Base-by-base conservation (phyloP, 371 early-diverging fungal species). In the Actinomortierella ambigua region DNA sequence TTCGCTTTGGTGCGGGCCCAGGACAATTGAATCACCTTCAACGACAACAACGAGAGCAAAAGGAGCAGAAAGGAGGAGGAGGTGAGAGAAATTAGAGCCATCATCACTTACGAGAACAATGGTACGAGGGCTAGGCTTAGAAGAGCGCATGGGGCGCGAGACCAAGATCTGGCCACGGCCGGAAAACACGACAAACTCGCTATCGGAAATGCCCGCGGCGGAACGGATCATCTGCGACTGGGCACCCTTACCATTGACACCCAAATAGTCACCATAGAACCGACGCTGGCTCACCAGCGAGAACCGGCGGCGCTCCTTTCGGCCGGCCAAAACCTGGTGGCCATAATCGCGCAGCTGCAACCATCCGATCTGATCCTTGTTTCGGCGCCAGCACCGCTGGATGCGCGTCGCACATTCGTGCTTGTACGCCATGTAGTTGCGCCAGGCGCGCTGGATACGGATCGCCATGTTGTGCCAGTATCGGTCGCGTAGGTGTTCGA, bases 381-480 rank as follows among this genome's bases (percentile, higher is more conserved):
- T 95, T 60, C 87, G 85, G 47, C 94, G 82, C 88, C 93, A 98
- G 70, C 85, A 88, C 9, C 90, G 85, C 75, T 94, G 95, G 64
- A 95, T 91, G 39, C 83, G 85, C 18, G 78, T 80, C 2, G 94
- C 94, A 57, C 88, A 90, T 59, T 87, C 88, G 57, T 87, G 76
- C 77, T 83, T 90, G 77, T 88, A 85, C 15, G 86, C 79, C 53
- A 90, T 86, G 81, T 92, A 93, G 43, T 84, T 78, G 50, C 97
- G 81, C 89, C 94, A 98, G 3, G 93, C 93, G 27, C 94, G 82
- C 76, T 98, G 98, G 65, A 98, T 97, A 65, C 95, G 89, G 24
- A 88, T 89, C 1, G 98, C 98, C 91, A 94, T 97, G 63, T 86
- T 90, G 71, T 98, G 95, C 92, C 95, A 98, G 82, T 97, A 97